Conservation (phyloP, 2,329 filamentous ascomycete genomes). For the Fusarium sp. region DNA sequence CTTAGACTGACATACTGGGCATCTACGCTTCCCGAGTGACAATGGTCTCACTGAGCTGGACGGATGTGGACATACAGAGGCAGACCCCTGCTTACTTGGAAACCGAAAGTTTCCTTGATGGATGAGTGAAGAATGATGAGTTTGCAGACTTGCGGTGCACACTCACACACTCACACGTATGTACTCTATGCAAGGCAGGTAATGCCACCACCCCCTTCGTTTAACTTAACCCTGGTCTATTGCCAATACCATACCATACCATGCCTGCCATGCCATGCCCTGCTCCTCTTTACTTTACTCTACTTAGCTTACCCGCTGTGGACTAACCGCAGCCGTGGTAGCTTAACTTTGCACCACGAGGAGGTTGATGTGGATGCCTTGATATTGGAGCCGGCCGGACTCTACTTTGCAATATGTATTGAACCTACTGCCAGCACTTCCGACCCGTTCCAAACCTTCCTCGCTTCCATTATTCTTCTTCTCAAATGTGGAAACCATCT, state of each 20-base stretch:
- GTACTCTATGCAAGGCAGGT: conserved; percentile 21
- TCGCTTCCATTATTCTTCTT: conserved; percentile 17
- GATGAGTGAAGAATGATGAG: conserved; percentile 27
- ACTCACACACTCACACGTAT: background rate
- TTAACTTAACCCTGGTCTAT: conserved; percentile 24
- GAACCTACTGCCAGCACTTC: conserved; percentile 35
- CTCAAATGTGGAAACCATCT: conserved; percentile 34
- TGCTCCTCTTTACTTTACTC: conserved; percentile 16
- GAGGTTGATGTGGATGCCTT: conserved; percentile 41
- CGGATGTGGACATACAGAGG: background rate
- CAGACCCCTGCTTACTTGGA: background rate
- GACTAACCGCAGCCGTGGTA: conserved; percentile 37
- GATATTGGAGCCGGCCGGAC: conserved; percentile 12
- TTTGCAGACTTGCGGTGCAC: conserved; percentile 28
- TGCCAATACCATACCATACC: background rate
- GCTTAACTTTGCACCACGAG: conserved; percentile 37
- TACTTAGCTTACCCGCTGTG: conserved; percentile 35
- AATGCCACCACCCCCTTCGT: conserved; percentile 10
- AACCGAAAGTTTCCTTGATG: conserved; percentile 5
- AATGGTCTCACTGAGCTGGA: background rate
- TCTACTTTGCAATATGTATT: conserved; percentile 32
- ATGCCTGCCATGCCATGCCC: conserved; percentile 2
- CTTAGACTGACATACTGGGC: background rate
- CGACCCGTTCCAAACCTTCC: conserved; percentile 15
- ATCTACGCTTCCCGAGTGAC: background rate